Base-by-base conservation (phyloP, 306 rosid genomes). In the Alnus glutinosa region DNA sequence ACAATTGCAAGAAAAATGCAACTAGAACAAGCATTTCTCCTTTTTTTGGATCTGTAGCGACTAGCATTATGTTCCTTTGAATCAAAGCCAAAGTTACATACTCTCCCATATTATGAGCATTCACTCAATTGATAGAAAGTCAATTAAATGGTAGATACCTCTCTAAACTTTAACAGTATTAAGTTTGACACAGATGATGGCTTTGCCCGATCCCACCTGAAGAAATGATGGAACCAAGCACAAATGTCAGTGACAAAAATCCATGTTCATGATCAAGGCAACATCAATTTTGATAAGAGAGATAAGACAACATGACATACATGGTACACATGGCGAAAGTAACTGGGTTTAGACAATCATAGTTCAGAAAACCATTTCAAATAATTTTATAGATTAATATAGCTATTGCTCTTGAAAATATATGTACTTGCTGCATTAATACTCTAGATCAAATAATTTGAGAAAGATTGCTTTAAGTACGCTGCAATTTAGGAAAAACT, bases 201-300 rank as follows among this genome's bases (percentile, higher is more conserved):
- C 81, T 94, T 91, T 73, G 87, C 79, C 59, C 28, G 2, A 80
- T 94, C 94, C 98, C 98, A 94, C 93, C 98, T 94, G 58, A 77
- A 79, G 73, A 46, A 63, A 61, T 76, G 76, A 73, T 7, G 59
- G 30, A 36, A 15, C 59, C 10, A 76, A 42, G 71, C 50, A 28
- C 55, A 73, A 77, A 77, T 58, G 11, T 58, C 44, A 81, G 70
- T 70, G 81, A 78, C 37, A 79, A 19, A 59, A 77, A 51, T 75
- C 57, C 69, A 61, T 39, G 37, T 23, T 28, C 16, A 67, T 37
- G 0, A 13, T 57, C 62, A 28, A n/a, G 57, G 75, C 61, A 52
- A n/a, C 48, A 4, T 61, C 55, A 49, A 62, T 23, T 49, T 67
- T 23, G 37, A 32, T 46, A 73, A 46, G 72, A 57, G 19, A 61